Base-by-base conservation (phyloP, 441 rosid genomes). In the Melianthus villosus region DNA sequence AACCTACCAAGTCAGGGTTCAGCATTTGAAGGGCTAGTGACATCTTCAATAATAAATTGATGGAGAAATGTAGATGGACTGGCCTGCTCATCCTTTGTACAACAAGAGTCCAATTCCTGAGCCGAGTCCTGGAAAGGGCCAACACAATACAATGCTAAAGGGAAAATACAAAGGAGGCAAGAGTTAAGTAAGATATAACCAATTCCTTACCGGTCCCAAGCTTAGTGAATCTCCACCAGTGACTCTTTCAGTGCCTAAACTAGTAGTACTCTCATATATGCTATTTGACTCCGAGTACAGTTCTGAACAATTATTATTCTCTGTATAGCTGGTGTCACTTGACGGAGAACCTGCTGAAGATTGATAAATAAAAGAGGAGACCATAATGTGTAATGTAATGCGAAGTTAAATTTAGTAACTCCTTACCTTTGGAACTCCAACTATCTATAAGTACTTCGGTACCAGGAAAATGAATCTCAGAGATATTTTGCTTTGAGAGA, bases 31-130 rank as follows among this genome's bases (percentile, higher is more conserved):
- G 67, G 68, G 38, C 65, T 58, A 25, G 47, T 36, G 33, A 38
- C 33, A 46, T 69, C 77, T 40, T 72, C 77, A 9, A 42, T 16
- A 42, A 39, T 59, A 38, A 59, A 50, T 23, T 63, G 71, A 31
- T 73, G 76, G 6, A 79, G 76, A 41, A 83, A 82, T 16, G 91
- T 72, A 7, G 77, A 61, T 1, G 83, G 82, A 71, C 91, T 77
- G n/a, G 79, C 73, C 48, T 73, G 83, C 44, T 73, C 40, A 25
- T 51, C 62, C 23, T 58, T 54, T 25, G 4, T 22, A 40, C 39
- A 38, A 31, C 38, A 45, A 28, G 56, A 41, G 16, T 32, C 54
- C 34, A 48, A 58, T 19, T 27, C 15, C 40, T 37, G n/a, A n/a
- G 63, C 38, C 42, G 50, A 22, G 33, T 37, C 13, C 46, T 54